These are phyloP conservation scores for Rhododendron vialii DNA, from an alignment of 148 eudicot species.

Conservation along the genomic window DNA sequence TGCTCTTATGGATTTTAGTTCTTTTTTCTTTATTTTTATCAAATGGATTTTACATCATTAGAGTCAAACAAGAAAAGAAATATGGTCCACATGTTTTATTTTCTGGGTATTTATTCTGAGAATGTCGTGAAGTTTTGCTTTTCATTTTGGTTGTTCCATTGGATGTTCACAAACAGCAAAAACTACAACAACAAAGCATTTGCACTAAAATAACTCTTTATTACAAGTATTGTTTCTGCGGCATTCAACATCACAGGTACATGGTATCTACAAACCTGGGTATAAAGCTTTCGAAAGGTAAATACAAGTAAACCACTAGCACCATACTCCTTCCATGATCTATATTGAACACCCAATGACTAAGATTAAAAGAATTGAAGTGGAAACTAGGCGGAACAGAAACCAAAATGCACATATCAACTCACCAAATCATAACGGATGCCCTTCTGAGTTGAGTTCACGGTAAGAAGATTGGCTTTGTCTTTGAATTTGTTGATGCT, in stretches of 20 bases:
- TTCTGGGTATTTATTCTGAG: neutral
- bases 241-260: neutral
- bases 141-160: neutral
- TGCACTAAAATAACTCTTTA: neutral
- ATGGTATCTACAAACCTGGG: neutral
- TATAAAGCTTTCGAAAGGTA: neutral
- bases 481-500: neutral
- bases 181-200: neutral
- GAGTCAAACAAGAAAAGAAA: neutral
- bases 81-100: neutral
- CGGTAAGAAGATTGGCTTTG: neutral
- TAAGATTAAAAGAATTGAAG: slow-evolving; percentile 2
- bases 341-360: neutral
- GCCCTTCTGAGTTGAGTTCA: slow-evolving; percentile 13
- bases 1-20: no score
- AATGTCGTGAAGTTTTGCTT: neutral
- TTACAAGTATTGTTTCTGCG: neutral
- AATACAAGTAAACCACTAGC: neutral
- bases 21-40: no score
- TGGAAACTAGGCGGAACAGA: slow-evolving; percentile 10
- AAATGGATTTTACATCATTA: neutral
- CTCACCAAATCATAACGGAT: slow-evolving; percentile 5
- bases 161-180: neutral
- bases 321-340: neutral
- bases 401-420: slow-evolving; percentile 16